A percentile compares a stretch with the other conserved stretches of the same genome.
Conservation (phyloP, 352 stramenopile species). For the Globisporangium cederbergense region DNA sequence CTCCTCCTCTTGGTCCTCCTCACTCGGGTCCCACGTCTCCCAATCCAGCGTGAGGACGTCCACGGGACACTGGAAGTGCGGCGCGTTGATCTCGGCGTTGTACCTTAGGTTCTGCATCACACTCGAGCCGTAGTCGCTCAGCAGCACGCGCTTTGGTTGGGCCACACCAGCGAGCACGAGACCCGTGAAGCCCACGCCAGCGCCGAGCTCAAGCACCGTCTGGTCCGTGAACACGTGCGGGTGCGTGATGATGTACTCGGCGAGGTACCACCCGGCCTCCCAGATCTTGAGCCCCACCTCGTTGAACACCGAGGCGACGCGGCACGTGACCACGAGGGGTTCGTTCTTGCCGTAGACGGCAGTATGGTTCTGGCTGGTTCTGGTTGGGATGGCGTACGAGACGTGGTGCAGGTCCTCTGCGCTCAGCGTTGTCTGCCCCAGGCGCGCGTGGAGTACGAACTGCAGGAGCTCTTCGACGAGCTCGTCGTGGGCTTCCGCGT, state of each 20-base stretch:
- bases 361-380: not conserved
- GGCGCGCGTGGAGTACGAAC: conserved; percentile 38
- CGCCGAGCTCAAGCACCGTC: conserved; percentile 68
- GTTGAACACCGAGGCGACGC: conserved; percentile 77
- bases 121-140: conserved; percentile 77
- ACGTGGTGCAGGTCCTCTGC: conserved; percentile 73
- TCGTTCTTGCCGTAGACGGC: not conserved
- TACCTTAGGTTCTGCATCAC: conserved; percentile 85
- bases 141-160: conserved; percentile 33
- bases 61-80: conserved; percentile 43
- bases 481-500: conserved; percentile 46
- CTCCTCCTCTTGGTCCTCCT: conserved; percentile 15
- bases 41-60: conserved; percentile 64
- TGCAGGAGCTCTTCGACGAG: conserved; percentile 56
- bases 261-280: conserved; percentile 74
- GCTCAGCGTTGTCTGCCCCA: conserved; percentile 28
- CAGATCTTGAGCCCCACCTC: conserved; percentile 83
- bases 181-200: conserved; percentile 69
- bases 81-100: conserved; percentile 72
- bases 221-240: conserved; percentile 39
- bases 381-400: conserved; percentile 44
- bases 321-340: conserved; percentile 55
- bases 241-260: conserved; percentile 67
- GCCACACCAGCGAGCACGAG: conserved; percentile 51
- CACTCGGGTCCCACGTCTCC: conserved; percentile 53